Base-by-base conservation (phyloP, 2,329 filamentous ascomycete genomes). In the Colletotrichum somersetense region DNA sequence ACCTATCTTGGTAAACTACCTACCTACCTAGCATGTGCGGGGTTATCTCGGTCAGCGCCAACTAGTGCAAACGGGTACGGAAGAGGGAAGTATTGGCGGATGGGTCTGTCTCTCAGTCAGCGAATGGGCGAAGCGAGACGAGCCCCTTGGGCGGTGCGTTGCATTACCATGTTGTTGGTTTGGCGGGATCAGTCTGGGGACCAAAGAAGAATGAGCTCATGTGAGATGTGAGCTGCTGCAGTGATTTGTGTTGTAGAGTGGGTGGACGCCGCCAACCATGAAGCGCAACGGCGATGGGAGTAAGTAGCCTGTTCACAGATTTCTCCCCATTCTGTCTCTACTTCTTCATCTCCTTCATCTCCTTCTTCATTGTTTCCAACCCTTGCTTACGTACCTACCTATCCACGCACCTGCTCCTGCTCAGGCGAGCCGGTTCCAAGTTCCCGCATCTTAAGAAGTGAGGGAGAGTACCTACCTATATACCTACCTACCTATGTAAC, bases 221-320 rank as follows among this genome's bases (percentile, higher is more conserved):
- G 58, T 68, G 52, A 64, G n/a, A 63, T 59, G 53, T 71, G 68
- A 67, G 65, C 44, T 50, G 26, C 52, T 38, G 35, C 53, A 62
- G 46, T 55, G 55, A 26, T 59, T 55, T 20, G 35, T 14, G 20
- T 55, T 20, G 35, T 14, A 35, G 48, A n/a, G 48, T 14, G 50
- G 4, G 26, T 30, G 26, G 30, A 30, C 30, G 30, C 30, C 30
- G 30, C 30, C 30, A 30, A 30, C 30, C 14, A 42, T 33, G 26
- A 38, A 7, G 20, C 52, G 23, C 33, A 52, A 35, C 26, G n/a
- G 42, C 38, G 38, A 23, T 23, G n/a, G 6, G 44, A 44, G 12
- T 38, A 35, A 23, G 42, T 46, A 38, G 42, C 58, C 30, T 20
- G 26, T 48, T 30, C 18, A 11, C n/a, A 52, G 23, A 16, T 23